These are phyloP conservation scores for Fusarium xylarioides DNA, from an alignment of 2,329 filamentous ascomycete species.

Conservation along the genomic window DNA sequence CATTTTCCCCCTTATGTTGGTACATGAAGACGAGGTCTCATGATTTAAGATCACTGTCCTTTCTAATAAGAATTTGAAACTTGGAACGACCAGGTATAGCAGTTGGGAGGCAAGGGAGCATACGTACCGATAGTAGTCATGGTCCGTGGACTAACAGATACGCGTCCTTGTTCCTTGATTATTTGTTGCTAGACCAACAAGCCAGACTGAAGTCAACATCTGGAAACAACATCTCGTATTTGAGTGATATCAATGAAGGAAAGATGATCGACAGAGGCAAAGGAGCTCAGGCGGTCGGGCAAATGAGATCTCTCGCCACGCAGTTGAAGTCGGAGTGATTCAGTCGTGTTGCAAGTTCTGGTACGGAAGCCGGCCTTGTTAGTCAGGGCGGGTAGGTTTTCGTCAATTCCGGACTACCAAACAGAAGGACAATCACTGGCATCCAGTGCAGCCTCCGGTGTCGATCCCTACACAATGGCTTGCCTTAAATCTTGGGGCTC, in stretches of 20 bases:
- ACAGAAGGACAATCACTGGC: slow-evolving; percentile 12
- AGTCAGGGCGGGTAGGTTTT: background rate
- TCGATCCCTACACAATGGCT: slow-evolving; percentile 36
- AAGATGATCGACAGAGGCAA: slow-evolving; percentile 2
- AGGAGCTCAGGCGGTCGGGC: background rate
- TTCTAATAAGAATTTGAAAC: slow-evolving; percentile 18
- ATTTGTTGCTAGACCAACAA: background rate
- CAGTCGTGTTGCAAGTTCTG: background rate
- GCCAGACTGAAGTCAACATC: background rate
- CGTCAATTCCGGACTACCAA: background rate
- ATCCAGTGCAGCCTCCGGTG: slow-evolving; percentile 28
- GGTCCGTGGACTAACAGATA: background rate
- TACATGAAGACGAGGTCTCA: slow-evolving; percentile 11
- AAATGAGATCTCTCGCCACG: background rate
- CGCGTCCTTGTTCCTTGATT: background rate
- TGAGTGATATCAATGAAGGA: background rate
- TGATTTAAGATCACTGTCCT: slow-evolving; percentile 4
- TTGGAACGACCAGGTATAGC: slow-evolving; percentile 19
- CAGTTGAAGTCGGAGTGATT: slow-evolving; percentile 1
- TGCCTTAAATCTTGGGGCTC: slow-evolving; percentile 38
- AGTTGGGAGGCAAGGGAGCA: slow-evolving; percentile 16
- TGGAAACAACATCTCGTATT: slow-evolving; percentile 25
- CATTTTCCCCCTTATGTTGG: background rate
- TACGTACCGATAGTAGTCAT: background rate
- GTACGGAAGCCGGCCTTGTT: background rate